Evolutionary conservation across 192 early-diverging fungal species (phyloP), one percentile per base, ranked within the genome.

Genomic region (Coemansia sp.): DNA sequence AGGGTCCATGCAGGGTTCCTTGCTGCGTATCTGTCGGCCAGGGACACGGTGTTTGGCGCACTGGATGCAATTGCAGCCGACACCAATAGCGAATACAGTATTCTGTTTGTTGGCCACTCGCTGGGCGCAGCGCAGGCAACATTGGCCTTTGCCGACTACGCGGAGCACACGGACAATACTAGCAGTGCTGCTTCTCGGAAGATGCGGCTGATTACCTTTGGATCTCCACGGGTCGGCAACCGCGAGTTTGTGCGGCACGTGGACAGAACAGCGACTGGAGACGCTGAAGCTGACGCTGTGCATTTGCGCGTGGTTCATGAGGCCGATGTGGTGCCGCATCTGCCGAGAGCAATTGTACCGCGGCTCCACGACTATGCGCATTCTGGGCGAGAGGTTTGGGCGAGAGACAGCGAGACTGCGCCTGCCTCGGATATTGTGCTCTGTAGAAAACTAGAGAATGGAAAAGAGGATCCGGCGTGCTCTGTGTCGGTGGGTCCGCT

Each of bases 81-180:
- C n/a, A 8, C 4, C 5, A 1, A 63, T n/a, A 11, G 6, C 3
- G 57, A 13, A 2, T 76, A 81, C 40, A 13, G 58, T 19, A 2
- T 81, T 54, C 36, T 19, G 22, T 81, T 81, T 65, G 62, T 70
- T 2, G 78, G 78, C 16, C 78, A 81, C 42, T 81, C 78, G 41
- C 58, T 81, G 15, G 78, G 78, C 36, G 78, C 61, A 1, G 78
- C 78, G 0, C 73, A 80, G 43, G 69, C 78, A 2, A 62, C 70
- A 22, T 62, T 80, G 41, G 78, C 73, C 2, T 65, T 55, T 19
- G 59, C 52, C 1, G 78, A 80, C 19, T 75, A 26, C 8, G 19
- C 46, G 73, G 37, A 21, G 9, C 56, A 47, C 11, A 37, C 8
- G 1, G 5, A 7, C 9, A 26, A 39, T 12, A 26, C 26, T 26